Evolutionary conservation across 2,329 filamentous ascomycete species (phyloP), one percentile per base, ranked within the genome.

Genomic region (Leptodontidium sp.): DNA sequence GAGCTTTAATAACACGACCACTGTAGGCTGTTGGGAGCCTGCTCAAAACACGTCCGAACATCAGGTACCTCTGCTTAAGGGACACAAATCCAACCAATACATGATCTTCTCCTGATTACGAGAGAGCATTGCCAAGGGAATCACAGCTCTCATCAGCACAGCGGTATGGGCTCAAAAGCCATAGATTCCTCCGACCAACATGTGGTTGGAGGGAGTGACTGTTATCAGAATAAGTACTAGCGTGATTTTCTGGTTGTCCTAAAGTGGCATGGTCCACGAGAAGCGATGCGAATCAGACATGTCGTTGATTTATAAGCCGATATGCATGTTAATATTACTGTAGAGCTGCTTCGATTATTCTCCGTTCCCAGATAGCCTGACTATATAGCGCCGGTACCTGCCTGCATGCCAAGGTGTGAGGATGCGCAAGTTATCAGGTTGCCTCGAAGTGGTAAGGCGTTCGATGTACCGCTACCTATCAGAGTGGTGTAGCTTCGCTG

Each of bases 41-140:
- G 6, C 17, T 17, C 50, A 26, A 59, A n/a, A 24, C 21, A 59
- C 38, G 38, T 24, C 24, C 21, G 21, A 43, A 14, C 57, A 59
- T 59, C 11, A 40, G 55, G 35, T 43, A 29, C 14, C 57, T 59
- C 38, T 59, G 57, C 35, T 59, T 43, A 59, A 21, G 11, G n/a
- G 9, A 59, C 35, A 21, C 5, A 40, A 59, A 14, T 17, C 15
- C 2, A 24, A 43, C 57, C 57, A 59, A 59, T 59, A 17, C 3
- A 45, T 12, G 11, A 12, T 1, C 21, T 8, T 4, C 4, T 40
- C 4, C 11, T 59, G 57, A 59, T 59, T 59, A 59, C 57, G 57
- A 59, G 35, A 59, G 57, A 59, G 52, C 57, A 40, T 24, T 45
- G 57, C 57, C 38, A 59, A 59, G 57, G 55, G 57, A 8, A 45